These are phyloP conservation scores for Chaetomium globosum DNA, from an alignment of 2,329 filamentous ascomycete genomes.

Conservation along the genomic window DNA sequence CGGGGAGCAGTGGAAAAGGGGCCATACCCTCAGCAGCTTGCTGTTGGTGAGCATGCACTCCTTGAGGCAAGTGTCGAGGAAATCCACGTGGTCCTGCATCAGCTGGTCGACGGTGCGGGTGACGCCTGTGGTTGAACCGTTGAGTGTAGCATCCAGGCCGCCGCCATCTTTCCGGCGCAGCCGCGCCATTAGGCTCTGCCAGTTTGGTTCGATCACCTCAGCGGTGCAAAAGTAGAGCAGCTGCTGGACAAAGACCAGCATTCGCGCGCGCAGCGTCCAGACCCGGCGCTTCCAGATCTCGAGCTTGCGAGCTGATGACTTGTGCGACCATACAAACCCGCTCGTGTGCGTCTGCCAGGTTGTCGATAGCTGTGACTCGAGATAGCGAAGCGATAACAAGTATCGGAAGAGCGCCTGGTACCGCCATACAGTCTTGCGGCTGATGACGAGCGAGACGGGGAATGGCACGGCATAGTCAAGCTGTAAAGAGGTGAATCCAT, in stretches of 20 bases:
- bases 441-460: conserved; percentile 91
- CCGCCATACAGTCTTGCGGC: conserved; percentile 91
- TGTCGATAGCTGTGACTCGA: conserved; percentile 82
- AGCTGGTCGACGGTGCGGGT: conserved; percentile 87
- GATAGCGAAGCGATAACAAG: conserved; percentile 81
- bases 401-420: conserved; percentile 97
- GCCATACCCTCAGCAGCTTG: conserved; percentile 79
- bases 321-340: conserved; percentile 78
- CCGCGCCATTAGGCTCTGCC: conserved; percentile 89
- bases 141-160: conserved; percentile 1
- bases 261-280: conserved; percentile 87
- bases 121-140: conserved; percentile 38
- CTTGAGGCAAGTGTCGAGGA: conserved; percentile 94
- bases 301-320: conserved; percentile 68
- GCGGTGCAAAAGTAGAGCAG: conserved; percentile 94
- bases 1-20: conserved; percentile 2
- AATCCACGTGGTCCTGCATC: conserved; percentile 99
- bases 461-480: conserved; percentile 95
- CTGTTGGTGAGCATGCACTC: conserved; percentile 99
- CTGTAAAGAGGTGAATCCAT: conserved; percentile 88
- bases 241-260: conserved; percentile 97
- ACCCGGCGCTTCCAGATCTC: conserved; percentile 92
- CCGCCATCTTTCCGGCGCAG: conserved; percentile 52
- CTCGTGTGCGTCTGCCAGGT: conserved; percentile 92
- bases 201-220: conserved; percentile 97